Conservation (phyloP, 306 rosid species). For the Neltuma alba region DNA sequence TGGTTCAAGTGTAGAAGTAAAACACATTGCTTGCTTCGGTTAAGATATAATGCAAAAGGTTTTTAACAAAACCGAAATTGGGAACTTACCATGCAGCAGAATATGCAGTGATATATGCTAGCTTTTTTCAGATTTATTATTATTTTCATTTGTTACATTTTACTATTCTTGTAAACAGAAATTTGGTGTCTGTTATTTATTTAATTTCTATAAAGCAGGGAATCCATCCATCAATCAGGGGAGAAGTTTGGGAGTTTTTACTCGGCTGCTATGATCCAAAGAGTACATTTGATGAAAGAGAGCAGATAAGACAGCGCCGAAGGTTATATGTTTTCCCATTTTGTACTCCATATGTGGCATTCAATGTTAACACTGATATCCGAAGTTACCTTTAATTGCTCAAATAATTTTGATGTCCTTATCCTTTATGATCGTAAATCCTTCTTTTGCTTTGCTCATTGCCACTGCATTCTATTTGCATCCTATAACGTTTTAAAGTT, state of each 20-base stretch:
- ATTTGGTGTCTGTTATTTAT: neutral
- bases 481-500: constrained; percentile 10
- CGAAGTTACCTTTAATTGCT: neutral
- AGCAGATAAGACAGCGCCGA: constrained; percentile 66
- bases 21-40: neutral
- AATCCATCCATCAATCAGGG: constrained; percentile 92
- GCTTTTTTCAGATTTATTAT: neutral
- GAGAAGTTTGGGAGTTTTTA: constrained; percentile 99
- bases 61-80: neutral
- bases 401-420: constrained; percentile 1
- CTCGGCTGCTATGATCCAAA: constrained; percentile 89
- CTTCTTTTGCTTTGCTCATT: neutral
- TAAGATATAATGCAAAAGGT: neutral
- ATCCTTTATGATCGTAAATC: neutral
- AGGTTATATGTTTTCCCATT: constrained; percentile 54
- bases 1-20: neutral
- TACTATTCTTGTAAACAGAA: neutral
- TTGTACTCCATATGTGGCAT: neutral
- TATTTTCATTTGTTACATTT: neutral
- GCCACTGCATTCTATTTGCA: constrained; percentile 12
- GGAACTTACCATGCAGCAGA: neutral
- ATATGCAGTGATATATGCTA: neutral
- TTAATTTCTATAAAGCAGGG: constrained; percentile 59
- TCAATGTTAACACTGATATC: neutral
- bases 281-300: constrained; percentile 95